These are phyloP conservation scores for Candida ipomoeae DNA, from an alignment of 805 yeast genomes.

Conservation along the genomic window DNA sequence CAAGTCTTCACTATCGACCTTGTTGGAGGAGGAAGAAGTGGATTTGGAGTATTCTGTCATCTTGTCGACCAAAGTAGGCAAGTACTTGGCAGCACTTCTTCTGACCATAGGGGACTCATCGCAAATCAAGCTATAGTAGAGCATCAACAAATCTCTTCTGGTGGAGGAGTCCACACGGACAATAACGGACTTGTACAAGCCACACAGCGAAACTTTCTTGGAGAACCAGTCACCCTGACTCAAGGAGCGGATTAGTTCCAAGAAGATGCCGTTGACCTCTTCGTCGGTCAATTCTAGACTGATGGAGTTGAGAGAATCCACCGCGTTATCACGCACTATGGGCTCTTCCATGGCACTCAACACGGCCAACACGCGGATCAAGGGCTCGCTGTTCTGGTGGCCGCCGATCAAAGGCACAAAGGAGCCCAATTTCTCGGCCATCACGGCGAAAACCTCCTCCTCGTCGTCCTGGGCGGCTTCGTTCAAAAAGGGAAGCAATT, in stretches of 20 bases:
- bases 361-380: constrained; percentile 65
- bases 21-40: constrained; percentile 27
- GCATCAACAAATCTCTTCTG: constrained; percentile 59
- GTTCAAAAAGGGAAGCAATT: constrained; percentile 83
- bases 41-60: constrained; percentile 41
- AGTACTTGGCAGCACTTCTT: constrained; percentile 83
- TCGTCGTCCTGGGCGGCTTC: constrained; percentile 95
- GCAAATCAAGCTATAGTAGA: constrained; percentile 65
- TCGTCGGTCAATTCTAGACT: constrained; percentile 57
- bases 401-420: constrained; percentile 93
- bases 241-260: constrained; percentile 73
- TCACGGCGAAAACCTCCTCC: constrained; percentile 92
- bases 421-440: constrained; percentile 85
- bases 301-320: constrained; percentile 72
- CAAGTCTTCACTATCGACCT: constrained; percentile 61
- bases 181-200: constrained; percentile 71
- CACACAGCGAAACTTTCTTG: constrained; percentile 85
- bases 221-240: constrained; percentile 94
- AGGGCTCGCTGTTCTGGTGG: constrained; percentile 45
- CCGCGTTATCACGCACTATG: constrained; percentile 90
- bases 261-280: constrained; percentile 62
- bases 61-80: constrained; percentile 69
- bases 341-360: constrained; percentile 95
- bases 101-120: constrained; percentile 99
- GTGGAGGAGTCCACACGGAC: constrained; percentile 50